These are phyloP conservation scores for Meira miltonrushii DNA, from an alignment of 1,284 basidiomycete species.

Conservation along the genomic window DNA sequence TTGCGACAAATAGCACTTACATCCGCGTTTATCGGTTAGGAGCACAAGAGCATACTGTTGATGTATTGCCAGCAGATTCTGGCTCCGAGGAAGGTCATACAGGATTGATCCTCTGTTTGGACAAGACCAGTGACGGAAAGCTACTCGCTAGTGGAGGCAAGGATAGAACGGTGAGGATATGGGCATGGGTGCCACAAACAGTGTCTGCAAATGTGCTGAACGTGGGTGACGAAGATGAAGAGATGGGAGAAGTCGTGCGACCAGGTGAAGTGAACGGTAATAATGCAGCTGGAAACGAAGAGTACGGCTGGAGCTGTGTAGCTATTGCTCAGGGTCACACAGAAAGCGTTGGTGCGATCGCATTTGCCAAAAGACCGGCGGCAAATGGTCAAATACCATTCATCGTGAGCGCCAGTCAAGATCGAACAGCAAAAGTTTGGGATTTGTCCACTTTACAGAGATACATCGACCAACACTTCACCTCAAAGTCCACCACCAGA, in stretches of 20 bases:
- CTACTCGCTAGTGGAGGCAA: conserved; percentile 85
- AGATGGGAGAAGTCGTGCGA: not conserved
- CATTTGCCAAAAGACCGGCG: conserved; percentile 56
- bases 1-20: conserved; percentile 91
- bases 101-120: conserved; percentile 84
- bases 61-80: conserved; percentile 22
- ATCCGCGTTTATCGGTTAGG: conserved; percentile 72
- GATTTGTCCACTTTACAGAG: conserved; percentile 57
- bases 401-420: conserved; percentile 85
- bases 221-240: not conserved
- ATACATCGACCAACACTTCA: not conserved
- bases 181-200: conserved; percentile 57
- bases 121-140: conserved; percentile 64
- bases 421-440: conserved; percentile 98
- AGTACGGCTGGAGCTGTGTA: conserved; percentile 68
- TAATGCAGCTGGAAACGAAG: conserved; percentile 13
- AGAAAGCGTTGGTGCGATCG: conserved; percentile 86
- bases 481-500: not conserved
- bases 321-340: conserved; percentile 88
- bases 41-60: conserved; percentile 17
- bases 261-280: conserved; percentile 12
- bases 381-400: conserved; percentile 25
- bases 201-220: not conserved
- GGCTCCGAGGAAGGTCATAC: conserved; percentile 58
- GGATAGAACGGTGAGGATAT: conserved; percentile 80